Evolutionary conservation across 2,329 filamentous ascomycete species (phyloP).

Genomic region (Microsporum canis): DNA sequence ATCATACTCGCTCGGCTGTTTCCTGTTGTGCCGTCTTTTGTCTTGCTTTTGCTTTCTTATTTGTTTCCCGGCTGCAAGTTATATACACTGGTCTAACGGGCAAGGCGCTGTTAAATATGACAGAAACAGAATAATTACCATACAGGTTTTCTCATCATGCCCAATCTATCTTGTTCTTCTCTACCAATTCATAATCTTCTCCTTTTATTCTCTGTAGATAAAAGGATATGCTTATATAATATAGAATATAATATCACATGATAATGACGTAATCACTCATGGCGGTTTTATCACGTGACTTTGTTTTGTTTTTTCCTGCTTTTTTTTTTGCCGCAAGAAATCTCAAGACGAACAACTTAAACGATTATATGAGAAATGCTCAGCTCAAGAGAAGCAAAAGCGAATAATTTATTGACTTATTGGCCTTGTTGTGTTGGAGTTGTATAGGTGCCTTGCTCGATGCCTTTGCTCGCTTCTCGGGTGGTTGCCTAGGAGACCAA

Average conservation of each 20-base stretch:
- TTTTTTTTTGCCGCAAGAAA: background rate
- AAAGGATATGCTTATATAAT: background rate
- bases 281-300: background rate
- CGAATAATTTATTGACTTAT: background rate
- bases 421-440: background rate
- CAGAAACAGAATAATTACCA: background rate
- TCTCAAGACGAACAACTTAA: background rate
- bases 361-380: background rate
- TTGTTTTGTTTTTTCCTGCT: background rate
- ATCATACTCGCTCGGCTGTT: background rate
- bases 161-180: background rate
- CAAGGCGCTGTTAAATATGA: background rate
- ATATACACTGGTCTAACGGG: background rate
- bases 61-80: background rate
- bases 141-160: background rate
- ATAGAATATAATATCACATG: background rate
- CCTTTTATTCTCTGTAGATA: background rate
- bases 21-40: background rate
- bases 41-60: background rate
- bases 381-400: background rate
- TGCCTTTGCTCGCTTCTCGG: background rate
- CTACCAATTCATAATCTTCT: background rate
- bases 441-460: background rate
- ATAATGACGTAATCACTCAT: background rate
- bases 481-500: conserved; percentile 32